phyloP scores from a whole-genome alignment of 2,329 filamentous ascomycete species.

The Talaromyces sp. region DNA sequence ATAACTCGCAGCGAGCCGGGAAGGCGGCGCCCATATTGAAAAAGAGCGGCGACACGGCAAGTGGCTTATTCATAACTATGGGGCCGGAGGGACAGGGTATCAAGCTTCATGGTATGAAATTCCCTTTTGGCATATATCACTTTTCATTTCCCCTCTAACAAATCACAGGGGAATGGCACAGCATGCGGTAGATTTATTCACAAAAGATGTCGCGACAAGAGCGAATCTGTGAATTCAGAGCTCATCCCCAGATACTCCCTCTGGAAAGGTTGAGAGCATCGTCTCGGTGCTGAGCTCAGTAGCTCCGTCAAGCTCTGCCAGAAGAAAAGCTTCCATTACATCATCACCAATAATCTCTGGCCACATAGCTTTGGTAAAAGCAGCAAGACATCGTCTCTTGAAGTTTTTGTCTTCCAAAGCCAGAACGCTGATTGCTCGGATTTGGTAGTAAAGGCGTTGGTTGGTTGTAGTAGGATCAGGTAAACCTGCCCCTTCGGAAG shows the following conservation, averaged over 20 bases:
- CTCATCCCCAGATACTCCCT: neutral
- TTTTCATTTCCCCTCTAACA: neutral
- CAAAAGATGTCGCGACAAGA: constrained; percentile 6
- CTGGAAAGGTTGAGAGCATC: neutral
- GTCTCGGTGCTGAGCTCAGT: neutral
- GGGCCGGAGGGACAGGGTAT: neutral
- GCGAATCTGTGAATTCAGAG: neutral
- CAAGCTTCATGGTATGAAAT: too few relatives aligned
- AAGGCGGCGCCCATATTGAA: constrained; percentile 5
- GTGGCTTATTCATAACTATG: neutral
- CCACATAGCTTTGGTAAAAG: neutral
- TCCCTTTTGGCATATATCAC: neutral
- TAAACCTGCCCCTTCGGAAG: neutral
- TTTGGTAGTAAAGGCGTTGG: neutral
- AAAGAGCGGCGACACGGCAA: neutral
- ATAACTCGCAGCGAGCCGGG: constrained; percentile 1
- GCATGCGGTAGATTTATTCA: constrained; percentile 3
- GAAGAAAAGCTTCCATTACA: constrained; percentile 1
- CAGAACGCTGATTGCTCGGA: constrained; percentile 1
- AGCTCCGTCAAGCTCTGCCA: neutral
- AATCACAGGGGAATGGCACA: neutral
- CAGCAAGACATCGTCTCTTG: neutral
- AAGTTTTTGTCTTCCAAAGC: constrained; percentile 1
- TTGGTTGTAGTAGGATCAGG: neutral
- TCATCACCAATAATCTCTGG: constrained; percentile 1